Evolutionary conservation across 441 rosid genomes (phyloP), one percentile per base, ranked within the genome.

Genomic region (Corymbia calophylla): DNA sequence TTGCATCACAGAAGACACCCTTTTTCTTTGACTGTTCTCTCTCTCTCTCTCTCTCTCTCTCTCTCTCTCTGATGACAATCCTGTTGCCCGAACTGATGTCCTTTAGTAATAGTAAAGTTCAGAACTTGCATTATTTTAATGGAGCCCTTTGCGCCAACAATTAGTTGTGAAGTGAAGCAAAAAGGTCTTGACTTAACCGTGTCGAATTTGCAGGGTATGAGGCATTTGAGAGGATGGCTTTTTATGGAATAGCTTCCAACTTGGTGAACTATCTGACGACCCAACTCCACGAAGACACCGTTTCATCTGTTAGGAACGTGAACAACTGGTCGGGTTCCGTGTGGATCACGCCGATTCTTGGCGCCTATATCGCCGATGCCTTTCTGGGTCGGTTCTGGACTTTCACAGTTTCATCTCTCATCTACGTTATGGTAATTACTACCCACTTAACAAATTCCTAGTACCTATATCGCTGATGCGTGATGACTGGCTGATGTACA

Each of bases 211-310:
- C 92, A 97, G 99, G 96, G 88, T 97, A 97, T 86, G 99, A 97
- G 92, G 96, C 96, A 89, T 97, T 97, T 90, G 99, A 97, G 92
- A 96, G 99, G 93, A 97, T 97, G 99, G 98, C 98, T 53, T 97
- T 95, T 90, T 96, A 97, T 88, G 98, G 98, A 88, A 92, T 97
- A 92, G 95, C 96, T 47, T 96, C 99, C 35, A 97, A 97, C 91
- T 92, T 97, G 81, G 99, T 97, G 90, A 95, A 93, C 73, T 97
- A 95, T 88, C 87, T 97, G 93, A 97, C 98, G 31, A 94, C 94
- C 70, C 95, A 93, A 90, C 98, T 97, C 86, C 98, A 94, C 53
- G 98, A 97, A 93, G 96, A 96, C 88, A 97, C 98, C 9, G 95
- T 97, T 88, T 90, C 98, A 31, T 95, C 98, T 2, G 97, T 96